Percentiles rank a stretch among this genome's conserved stretches.
Evolutionary conservation across 148 eudicot genomes (phyloP).

Genomic region (Rhododendron williamsianum): DNA sequence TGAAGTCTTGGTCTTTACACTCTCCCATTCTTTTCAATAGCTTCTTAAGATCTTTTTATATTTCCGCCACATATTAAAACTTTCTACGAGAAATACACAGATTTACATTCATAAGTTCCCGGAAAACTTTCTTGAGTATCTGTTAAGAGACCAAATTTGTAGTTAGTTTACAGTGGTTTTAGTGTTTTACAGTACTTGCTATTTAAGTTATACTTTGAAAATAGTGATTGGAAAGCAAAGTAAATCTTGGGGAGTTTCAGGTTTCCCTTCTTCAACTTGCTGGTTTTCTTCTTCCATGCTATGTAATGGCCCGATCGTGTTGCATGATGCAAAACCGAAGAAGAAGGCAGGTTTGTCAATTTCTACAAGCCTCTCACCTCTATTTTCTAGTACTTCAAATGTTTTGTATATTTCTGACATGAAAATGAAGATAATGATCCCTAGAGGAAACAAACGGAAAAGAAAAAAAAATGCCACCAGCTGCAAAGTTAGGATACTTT

Average conservation of each 20-base stretch:
- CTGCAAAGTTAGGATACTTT: not conserved
- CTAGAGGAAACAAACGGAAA: not conserved
- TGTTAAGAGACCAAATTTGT: not conserved
- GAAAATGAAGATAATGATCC: not conserved
- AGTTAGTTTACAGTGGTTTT: not conserved
- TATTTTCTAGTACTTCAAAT: not conserved
- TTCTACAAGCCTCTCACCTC: not conserved
- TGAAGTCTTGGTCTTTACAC: not conserved
- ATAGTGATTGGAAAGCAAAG: not conserved
- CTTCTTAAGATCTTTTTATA: not conserved
- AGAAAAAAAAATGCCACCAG: not conserved
- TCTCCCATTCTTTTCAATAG: not conserved
- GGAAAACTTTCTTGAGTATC: not conserved
- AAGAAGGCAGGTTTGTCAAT: conserved; percentile 50
- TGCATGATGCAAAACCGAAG: conserved; percentile 50
- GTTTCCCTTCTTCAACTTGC: conserved; percentile 67
- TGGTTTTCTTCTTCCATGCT: conserved; percentile 79
- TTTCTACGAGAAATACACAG: not conserved
- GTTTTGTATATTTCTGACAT: not conserved
- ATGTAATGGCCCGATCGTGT: conserved; percentile 63
- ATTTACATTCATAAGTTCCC: not conserved
- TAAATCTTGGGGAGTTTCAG: conserved; percentile 37
- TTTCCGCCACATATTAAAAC: not conserved
- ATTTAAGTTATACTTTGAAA: not conserved
- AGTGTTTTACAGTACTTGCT: too few species aligned